Evolutionary conservation across 140 eudicot genomes (phyloP).

Genomic region (Ambrosia hybrid): DNA sequence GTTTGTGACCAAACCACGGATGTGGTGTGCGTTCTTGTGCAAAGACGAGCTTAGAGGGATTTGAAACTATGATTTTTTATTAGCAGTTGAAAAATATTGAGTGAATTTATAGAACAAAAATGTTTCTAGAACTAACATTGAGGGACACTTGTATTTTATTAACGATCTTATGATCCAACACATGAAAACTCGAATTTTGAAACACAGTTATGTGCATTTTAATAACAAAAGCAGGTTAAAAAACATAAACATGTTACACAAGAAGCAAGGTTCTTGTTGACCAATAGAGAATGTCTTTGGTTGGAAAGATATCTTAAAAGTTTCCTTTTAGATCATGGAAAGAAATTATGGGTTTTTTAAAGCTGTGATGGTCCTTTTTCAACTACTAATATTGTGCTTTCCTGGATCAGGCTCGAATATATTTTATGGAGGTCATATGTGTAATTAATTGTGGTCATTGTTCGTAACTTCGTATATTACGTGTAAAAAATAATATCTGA

Average conservation of each 20-base stretch:
- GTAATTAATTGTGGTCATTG: no score
- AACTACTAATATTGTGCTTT: not conserved
- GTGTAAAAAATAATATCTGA: no score
- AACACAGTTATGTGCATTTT: constrained; percentile 6
- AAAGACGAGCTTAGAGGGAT: no score
- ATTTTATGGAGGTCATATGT: no score
- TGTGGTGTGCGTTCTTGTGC: no score
- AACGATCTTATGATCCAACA: not conserved
- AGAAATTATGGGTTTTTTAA: constrained; percentile 22
- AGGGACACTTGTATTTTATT: not conserved
- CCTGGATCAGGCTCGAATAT: no score
- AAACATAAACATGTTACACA: constrained; percentile 21
- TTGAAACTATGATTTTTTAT: no score
- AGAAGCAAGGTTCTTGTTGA: constrained; percentile 34
- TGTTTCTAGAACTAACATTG: not conserved
- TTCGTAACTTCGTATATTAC: no score
- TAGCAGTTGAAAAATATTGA: no score
- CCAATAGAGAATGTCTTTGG: constrained; percentile 26
- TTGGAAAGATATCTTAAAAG: constrained; percentile 39
- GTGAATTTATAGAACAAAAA: no score
- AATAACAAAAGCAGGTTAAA: constrained; percentile 19
- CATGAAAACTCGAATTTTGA: constrained; percentile 4
- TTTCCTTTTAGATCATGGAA: constrained; percentile 32
- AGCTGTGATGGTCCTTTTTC: constrained; percentile 17
- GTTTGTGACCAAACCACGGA: no score